Conservation (phyloP, 768 basidiomycete genomes). For the Hirschioporus abietinus region DNA sequence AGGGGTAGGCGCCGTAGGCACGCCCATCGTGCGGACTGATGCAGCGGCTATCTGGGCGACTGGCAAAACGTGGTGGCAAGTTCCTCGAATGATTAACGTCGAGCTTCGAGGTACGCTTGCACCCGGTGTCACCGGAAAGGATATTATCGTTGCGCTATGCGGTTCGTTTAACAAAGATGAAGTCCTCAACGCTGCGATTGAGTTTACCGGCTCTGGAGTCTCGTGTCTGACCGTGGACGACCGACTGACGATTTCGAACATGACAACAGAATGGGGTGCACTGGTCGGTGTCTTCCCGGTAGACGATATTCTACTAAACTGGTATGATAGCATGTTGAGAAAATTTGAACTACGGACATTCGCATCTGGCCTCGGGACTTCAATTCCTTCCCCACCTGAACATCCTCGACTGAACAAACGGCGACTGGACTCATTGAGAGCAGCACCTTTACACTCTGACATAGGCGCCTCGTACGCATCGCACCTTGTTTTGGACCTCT, state of each 20-base stretch:
- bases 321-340: slow-evolving; percentile 75
- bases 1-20: slow-evolving; percentile 94
- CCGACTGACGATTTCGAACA: slow-evolving; percentile 94
- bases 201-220: slow-evolving; percentile 91
- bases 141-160: slow-evolving; percentile 95
- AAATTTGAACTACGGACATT: slow-evolving; percentile 78
- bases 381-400: slow-evolving; percentile 66
- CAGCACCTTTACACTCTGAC: slow-evolving; percentile 55
- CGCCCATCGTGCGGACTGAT: slow-evolving; percentile 94
- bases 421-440: slow-evolving; percentile 62
- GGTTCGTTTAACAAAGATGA: slow-evolving; percentile 95
- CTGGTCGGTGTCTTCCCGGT: slow-evolving; percentile 93
- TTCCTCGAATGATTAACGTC: slow-evolving; percentile 94
- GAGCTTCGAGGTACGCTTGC: slow-evolving; percentile 79
- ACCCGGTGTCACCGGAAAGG: slow-evolving; percentile 94
- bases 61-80: slow-evolving; percentile 99
- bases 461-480: slow-evolving; percentile 74
- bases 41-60: slow-evolving; percentile 97
- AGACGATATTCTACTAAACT: slow-evolving; percentile 72
- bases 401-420: slow-evolving; percentile 83
- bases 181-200: slow-evolving; percentile 93
- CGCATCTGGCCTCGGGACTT: slow-evolving; percentile 35
- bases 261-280: slow-evolving; percentile 99
- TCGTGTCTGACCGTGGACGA: slow-evolving; percentile 79
- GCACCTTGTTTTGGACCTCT: slow-evolving; percentile 87